Evolutionary conservation across 441 rosid genomes (phyloP).

Genomic region (Corymbia calophylla): DNA sequence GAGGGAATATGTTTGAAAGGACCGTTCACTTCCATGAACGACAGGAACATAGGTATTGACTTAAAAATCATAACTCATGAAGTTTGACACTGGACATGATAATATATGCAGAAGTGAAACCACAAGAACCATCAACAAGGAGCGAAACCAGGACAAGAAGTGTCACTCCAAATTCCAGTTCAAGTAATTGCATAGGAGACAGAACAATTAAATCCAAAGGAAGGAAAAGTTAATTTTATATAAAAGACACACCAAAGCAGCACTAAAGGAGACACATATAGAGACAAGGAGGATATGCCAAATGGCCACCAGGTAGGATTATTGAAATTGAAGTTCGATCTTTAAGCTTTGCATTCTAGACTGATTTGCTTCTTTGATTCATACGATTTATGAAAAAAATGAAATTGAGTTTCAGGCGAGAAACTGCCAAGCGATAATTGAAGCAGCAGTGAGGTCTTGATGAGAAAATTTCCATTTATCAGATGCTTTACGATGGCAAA

Average conservation of each 20-base stretch:
- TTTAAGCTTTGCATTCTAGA: not conserved
- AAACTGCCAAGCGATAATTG: not conserved
- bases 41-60: not conserved
- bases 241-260: not conserved
- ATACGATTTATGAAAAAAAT: not conserved
- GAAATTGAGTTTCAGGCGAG: not conserved
- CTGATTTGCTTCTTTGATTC: not conserved
- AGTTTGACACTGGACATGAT: not conserved
- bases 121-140: not conserved
- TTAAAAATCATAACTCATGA: not conserved
- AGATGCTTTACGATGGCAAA: not conserved
- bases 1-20: not conserved
- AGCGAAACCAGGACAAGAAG: not conserved
- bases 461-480: not conserved
- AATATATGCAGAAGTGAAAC: not conserved
- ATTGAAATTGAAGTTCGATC: not conserved
- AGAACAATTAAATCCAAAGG: not conserved
- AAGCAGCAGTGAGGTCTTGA: not conserved
- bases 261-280: not conserved
- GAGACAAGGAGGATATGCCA: not conserved
- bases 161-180: not conserved
- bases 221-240: not conserved
- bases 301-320: not conserved
- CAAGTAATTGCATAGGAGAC: not conserved
- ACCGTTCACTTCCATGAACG: not conserved